Conservation (phyloP, 768 basidiomycete species). For the Naematelia encephala region DNA sequence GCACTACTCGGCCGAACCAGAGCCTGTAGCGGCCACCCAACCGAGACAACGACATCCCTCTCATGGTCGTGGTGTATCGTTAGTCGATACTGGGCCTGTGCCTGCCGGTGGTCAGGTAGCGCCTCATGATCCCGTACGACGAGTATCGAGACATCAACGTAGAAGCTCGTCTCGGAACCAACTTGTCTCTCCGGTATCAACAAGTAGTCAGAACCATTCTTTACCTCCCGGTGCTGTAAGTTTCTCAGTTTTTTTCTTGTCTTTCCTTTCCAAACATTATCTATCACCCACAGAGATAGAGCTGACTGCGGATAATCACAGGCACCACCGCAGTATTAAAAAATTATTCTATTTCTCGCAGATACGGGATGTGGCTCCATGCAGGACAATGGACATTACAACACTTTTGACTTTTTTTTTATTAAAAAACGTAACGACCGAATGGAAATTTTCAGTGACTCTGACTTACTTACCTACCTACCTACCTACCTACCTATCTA, state of each 20-base stretch:
- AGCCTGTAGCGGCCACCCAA: constrained; percentile 9
- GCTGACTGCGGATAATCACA: constrained; percentile 4
- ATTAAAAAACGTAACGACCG: neutral
- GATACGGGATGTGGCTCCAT: neutral
- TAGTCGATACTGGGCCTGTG: constrained; percentile 80
- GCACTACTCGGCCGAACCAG: constrained; percentile 53
- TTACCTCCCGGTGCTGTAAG: constrained; percentile 49
- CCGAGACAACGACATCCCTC: constrained; percentile 15
- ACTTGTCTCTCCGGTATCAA: constrained; percentile 31
- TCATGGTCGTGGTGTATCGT: constrained; percentile 65
- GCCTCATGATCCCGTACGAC: constrained; percentile 57
- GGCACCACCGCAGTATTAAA: constrained; percentile 16
- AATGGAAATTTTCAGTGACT: too few species aligned
- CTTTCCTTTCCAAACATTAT: too few species aligned
- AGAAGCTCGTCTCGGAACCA: constrained; percentile 35
- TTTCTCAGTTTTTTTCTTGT: constrained; percentile 3
- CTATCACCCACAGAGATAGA: too few species aligned
- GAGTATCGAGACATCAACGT: constrained; percentile 64
- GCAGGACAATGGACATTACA: neutral
- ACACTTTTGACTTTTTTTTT: too few species aligned
- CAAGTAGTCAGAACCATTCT: constrained; percentile 16
- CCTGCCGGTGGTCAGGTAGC: constrained; percentile 63
- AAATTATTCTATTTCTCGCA: neutral
- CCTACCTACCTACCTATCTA: too few species aligned
- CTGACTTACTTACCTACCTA: too few species aligned